Evolutionary conservation across 2,329 filamentous ascomycete species (phyloP), one percentile per base, ranked within the genome.

Genomic region (Alternaria dauci): DNA sequence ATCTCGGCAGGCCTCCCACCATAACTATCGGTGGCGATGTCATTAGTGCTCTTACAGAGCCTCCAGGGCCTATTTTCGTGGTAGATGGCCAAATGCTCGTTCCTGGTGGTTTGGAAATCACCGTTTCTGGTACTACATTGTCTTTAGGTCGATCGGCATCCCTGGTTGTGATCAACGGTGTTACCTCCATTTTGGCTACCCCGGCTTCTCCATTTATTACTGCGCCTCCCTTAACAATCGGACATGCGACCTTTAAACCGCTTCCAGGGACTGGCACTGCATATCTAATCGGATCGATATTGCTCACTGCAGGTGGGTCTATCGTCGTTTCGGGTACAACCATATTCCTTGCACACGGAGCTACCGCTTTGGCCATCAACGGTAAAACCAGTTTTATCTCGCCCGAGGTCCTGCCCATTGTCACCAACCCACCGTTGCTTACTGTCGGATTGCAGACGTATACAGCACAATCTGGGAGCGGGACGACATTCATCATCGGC

Each of bases 251-350:
- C 8, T 74, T 73, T 61, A 70, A 62, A 4, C 66, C 75, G n/a
- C 60, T 74, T 6, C 70, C 71, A 20, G 72, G 75, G 6, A 58
- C 69, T 9, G 77, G 76, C 8, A 75, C 74, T 1, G 73, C 71
- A 0, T 81, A 80, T 58, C 34, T 78, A 1, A 76, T 83, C 41
- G 72, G 71, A 23, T 76, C 74, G 4, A 67, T 73, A 12, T 71
- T 74, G 4, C 73, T 83, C 6, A 80, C 76, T 0, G 77, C 80
- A 0, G 80, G 79, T 12, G 79, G 78, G 8, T 59, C 60, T 20
- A 70, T 79, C 48, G 70, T 68, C 14, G 59, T 74, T 5, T 55
- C 64, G 7, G 71, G 70, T 39, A 70, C 69, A 2, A 73, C 69
- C 2, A 71, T 79, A n/a, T 74, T 71, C 1, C 67, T 79, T 5